Evolutionary conservation across 805 yeast species (phyloP), one percentile per base, ranked within the genome.

Genomic region (Monosporozyma servazzii): DNA sequence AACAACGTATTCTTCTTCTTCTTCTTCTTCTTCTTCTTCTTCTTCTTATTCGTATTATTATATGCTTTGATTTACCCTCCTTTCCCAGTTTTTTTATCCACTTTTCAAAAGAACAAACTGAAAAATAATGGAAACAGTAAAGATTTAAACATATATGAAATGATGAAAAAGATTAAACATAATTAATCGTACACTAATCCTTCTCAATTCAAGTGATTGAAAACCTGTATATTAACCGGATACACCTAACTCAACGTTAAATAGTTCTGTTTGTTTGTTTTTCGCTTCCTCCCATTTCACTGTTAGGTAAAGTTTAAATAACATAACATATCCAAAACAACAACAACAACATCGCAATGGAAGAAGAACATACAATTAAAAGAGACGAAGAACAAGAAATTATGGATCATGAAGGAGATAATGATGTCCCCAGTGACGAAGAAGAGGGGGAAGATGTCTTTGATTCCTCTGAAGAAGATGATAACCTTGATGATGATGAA

Each of bases 381-480:
- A 54, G 54, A 47, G 60, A 58, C 42, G 60, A 59, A 23, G 63
- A 61, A n/a, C 58, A 61, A n/a, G 74, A 68, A 20, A 48, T 51
- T 15, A 36, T 45, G 13, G 42, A 52, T 40, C 52, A 51, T 33
- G 74, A 70, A 23, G 74, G 70, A 50, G 76, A 70, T 48, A 68
- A 60, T 23, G 56, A 55, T 25, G 65, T 64, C 17, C 74, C 65
- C 58, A 72, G 68, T 50, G 71, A 65, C 30, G 76, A 70, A 53
- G 76, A 71, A 45, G 75, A 69, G 52, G 79, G 75, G 41, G 78
- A 74, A 47, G 76, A 72, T 54, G 71, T 72, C 6, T 76, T 77
- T 54, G 93, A 86, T 58, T 86, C 95, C 9, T 85, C 93, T 11
- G 95, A 86, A 51, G 97, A 90, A 54, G 97, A 89, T 41, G 96